Conservation (phyloP, 164 flowering plant genomes). For the Dillenia turbinata region DNA sequence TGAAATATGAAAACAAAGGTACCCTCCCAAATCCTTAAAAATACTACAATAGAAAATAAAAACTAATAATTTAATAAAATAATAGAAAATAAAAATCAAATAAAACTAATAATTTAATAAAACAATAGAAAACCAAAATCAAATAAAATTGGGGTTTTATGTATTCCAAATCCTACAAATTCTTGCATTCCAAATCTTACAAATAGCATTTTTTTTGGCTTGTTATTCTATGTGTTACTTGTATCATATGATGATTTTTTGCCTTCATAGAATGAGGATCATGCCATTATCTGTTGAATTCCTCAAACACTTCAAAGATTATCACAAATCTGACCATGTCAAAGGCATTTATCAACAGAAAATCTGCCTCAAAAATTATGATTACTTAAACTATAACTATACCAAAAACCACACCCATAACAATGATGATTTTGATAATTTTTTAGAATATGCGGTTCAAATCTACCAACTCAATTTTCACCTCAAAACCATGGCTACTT, state of each 20-base stretch:
- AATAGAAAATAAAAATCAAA: too few species aligned
- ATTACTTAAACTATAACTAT: conserved; percentile 22
- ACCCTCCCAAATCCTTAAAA: too few species aligned
- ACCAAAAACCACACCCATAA: not conserved
- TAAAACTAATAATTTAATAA: too few species aligned
- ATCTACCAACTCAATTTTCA: conserved; percentile 29
- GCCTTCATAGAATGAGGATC: too few species aligned
- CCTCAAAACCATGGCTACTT: conserved; percentile 27
- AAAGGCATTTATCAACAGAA: conserved; percentile 22
- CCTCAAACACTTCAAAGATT: conserved; percentile 19
- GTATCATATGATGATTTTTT: too few species aligned
- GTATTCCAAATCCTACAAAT: too few species aligned
- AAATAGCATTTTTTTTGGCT: not conserved
- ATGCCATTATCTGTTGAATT: conserved; percentile 9
- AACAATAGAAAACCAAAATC: too few species aligned
- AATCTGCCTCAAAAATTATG: conserved; percentile 21
- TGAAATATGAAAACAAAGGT: too few species aligned
- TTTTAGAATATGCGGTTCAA: conserved; percentile 29
- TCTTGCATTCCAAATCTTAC: not conserved
- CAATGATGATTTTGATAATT: conserved; percentile 22
- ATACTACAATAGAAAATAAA: too few species aligned
- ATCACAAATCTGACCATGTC: conserved; percentile 21
- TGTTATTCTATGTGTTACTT: not conserved
- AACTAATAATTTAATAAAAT: too few species aligned
- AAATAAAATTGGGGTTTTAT: too few species aligned